Evolutionary conservation across 176 grass and related monocot species (phyloP).

Genomic region (Puya raimondii): DNA sequence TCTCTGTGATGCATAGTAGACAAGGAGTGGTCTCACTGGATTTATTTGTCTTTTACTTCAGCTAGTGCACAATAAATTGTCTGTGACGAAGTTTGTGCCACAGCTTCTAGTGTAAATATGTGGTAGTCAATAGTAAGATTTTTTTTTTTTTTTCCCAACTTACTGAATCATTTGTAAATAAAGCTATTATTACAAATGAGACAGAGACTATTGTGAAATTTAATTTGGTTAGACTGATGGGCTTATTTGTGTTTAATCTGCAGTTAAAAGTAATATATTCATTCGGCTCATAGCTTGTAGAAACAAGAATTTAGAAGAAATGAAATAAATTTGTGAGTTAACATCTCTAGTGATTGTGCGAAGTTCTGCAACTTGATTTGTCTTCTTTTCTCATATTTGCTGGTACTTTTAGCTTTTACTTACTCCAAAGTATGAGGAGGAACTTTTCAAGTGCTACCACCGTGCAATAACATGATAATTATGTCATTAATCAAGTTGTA

Average conservation of each 20-base stretch:
- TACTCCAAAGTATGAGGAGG: constrained; percentile 23
- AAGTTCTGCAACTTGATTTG: background rate
- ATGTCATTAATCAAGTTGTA: constrained; percentile 16
- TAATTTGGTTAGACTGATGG: too few relatives aligned
- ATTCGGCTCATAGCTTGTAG: background rate
- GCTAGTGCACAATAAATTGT: background rate
- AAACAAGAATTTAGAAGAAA: background rate
- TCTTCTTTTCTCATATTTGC: background rate
- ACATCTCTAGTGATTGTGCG: background rate
- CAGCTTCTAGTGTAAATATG: too few relatives aligned
- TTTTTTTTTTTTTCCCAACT: too few relatives aligned
- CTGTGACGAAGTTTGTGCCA: too few relatives aligned
- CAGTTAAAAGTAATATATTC: background rate
- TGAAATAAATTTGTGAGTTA: background rate
- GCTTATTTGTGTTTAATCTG: too few relatives aligned
- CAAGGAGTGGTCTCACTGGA: background rate
- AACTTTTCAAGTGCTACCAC: constrained; percentile 13
- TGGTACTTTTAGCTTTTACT: background rate
- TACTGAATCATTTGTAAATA: too few relatives aligned
- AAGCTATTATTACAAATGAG: too few relatives aligned
- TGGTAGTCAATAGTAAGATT: too few relatives aligned
- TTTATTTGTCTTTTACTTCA: background rate
- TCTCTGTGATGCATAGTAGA: background rate
- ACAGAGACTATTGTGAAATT: too few relatives aligned
- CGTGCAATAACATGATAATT: constrained; percentile 15